phyloP scores from a whole-genome alignment of 768 basidiomycete species.

The Suillus lakei region DNA sequence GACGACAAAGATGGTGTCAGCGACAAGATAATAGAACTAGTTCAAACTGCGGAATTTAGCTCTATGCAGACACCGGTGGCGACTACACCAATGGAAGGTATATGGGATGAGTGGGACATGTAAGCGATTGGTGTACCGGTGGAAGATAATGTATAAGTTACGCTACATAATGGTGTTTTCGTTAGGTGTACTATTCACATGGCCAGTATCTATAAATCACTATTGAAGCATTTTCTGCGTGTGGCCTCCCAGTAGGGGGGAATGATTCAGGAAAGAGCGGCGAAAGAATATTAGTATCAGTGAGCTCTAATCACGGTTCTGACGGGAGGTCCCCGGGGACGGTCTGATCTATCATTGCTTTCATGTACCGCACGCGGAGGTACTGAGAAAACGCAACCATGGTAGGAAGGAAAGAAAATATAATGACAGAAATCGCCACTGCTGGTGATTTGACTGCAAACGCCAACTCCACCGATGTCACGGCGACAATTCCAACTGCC shows the following conservation, averaged over 20 bases:
- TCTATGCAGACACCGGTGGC: conserved; percentile 34
- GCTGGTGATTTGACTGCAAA: conserved; percentile 26
- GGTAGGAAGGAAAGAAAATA: conserved; percentile 26
- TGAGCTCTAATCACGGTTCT: not conserved
- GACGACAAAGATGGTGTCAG: conserved; percentile 61
- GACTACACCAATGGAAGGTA: conserved; percentile 27
- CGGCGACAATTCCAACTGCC: conserved; percentile 27
- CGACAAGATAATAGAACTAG: conserved; percentile 69
- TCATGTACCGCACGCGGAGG: not conserved
- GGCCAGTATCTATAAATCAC: conserved; percentile 2
- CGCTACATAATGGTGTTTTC: conserved; percentile 13
- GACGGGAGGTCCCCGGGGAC: not conserved
- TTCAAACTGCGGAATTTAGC: conserved; percentile 66
- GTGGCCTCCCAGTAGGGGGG: not conserved
- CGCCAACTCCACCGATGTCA: conserved; percentile 23
- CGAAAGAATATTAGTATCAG: not conserved
- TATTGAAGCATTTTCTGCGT: not conserved
- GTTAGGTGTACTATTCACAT: conserved; percentile 14
- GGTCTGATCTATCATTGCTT: not conserved
- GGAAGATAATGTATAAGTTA: conserved; percentile 19
- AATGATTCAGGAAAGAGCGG: not conserved
- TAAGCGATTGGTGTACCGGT: conserved; percentile 19
- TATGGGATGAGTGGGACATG: conserved; percentile 84
- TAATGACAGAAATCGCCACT: conserved; percentile 20
- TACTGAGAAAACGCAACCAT: conserved; percentile 14